Evolutionary conservation across 1,284 basidiomycete genomes (phyloP), one percentile per base, ranked within the genome.

Genomic region (Rhodotorula sp.): DNA sequence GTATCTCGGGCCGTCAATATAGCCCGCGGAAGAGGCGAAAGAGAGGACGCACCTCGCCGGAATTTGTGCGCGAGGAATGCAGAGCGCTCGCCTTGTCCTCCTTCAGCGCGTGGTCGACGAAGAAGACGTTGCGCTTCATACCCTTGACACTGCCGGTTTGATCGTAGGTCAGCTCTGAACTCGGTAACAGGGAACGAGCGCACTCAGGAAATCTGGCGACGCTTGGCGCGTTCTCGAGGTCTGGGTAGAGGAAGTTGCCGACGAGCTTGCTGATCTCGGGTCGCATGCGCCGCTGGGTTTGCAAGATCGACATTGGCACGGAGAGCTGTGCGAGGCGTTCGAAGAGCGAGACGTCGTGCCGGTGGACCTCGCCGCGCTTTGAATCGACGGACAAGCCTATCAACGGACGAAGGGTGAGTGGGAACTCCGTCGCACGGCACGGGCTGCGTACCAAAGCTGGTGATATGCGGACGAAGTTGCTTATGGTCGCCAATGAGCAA

Each of bases 321-420:
- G 66, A 56, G 13, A 62, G 61, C 1, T 71, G 75, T 0, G 85
- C 82, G 6, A 88, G 79, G 24, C 87, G 82, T 71, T 88, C 87
- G 86, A 88, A 87, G 2, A 88, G 79, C 4, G 85, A 86, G 80
- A 84, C 82, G 73, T 88, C 87, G 71, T 88, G 86, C n/a, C 82
- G 82, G 76, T 83, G 88, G 15, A 86, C 75, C 15, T 77, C 79
- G 0, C 86, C 86, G 2, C 79, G 80, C 6, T 77, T 74, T 72
- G 84, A 85, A 53, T 88, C 86, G 78, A 85, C 81, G 2, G 86
- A 86, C 0, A 88, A 78, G 2, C 81, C 29, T 46, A 66, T 64
- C 6, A 51, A 54, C n/a, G n/a, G n/a, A n/a, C n/a, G n/a, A n/a
- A n/a, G n/a, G n/a, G n/a, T n/a, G n/a, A n/a, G n/a, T n/a, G n/a